A percentile compares a stretch with the other conserved stretches of the same genome.
phyloP scores from a whole-genome alignment of 345 rosid genomes.

The Pistacia integerrima region DNA sequence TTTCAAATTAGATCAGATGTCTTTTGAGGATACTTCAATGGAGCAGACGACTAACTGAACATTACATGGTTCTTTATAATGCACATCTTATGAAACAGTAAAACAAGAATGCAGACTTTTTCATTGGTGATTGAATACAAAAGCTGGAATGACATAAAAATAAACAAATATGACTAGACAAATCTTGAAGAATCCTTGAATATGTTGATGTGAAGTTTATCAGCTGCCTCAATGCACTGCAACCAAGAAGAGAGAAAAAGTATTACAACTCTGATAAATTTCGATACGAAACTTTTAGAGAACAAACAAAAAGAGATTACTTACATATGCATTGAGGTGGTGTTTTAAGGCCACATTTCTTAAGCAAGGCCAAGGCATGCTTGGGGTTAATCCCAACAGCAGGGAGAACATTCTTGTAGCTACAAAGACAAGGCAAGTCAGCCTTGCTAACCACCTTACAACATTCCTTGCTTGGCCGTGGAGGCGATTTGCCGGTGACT shows the following conservation, averaged over 20 bases:
- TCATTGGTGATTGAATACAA: background rate
- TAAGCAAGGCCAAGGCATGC: slow-evolving; percentile 45
- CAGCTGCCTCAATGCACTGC: background rate
- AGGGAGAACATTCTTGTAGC: slow-evolving; percentile 45
- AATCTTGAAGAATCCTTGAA: background rate
- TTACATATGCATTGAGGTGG: slow-evolving; percentile 44
- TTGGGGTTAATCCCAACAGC: slow-evolving; percentile 43
- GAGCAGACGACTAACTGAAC: background rate
- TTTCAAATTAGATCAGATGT: background rate
- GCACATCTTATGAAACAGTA: background rate
- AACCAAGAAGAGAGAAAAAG: background rate
- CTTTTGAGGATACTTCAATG: background rate
- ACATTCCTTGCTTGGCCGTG: slow-evolving; percentile 44
- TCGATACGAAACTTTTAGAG: background rate
- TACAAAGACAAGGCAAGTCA: slow-evolving; percentile 51
- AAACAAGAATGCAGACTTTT: background rate
- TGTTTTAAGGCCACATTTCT: slow-evolving; percentile 41
- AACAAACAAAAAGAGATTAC: too few species aligned
- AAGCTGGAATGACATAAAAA: too few species aligned
- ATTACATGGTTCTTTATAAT: too few species aligned
- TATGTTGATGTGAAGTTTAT: background rate
- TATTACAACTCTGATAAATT: background rate
- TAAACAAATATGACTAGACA: background rate
- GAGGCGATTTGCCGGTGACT: slow-evolving; percentile 23
- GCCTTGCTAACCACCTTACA: slow-evolving; percentile 40